Base-by-base conservation (phyloP, 2,329 filamentous ascomycete genomes). In the Bipolaris oryzae region DNA sequence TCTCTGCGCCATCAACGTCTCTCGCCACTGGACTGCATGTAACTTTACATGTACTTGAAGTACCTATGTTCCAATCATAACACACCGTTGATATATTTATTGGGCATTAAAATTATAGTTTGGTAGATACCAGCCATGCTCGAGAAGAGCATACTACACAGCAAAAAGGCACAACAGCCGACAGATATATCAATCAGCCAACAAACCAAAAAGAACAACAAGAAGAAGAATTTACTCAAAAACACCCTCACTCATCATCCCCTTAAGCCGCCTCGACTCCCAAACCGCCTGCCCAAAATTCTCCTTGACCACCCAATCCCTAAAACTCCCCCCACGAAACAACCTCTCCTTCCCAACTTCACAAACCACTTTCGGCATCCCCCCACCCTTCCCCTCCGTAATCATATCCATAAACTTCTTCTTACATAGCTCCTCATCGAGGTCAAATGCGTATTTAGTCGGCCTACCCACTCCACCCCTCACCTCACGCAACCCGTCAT, bases 201-300 rank as follows among this genome's bases (percentile, higher is more conserved):
- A 10, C 25, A 10, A 23, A n/a, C n/a, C n/a, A 28, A 10, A 28
- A 28, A 28, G 25, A 10, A 25, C 25, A n/a, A n/a, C n/a, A n/a
- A n/a, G n/a, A 28, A 25, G 25, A 28, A 28, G 7, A 25, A 25
- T 23, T 23, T 25, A 25, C 25, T 25, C 6, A 25, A 25, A 25
- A 5, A 25, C 7, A 25, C 23, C 23, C 23, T 31, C 18, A 3
- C 5, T 28, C 18, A 9, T 37, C 28, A 28, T 56, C 35, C 7
- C 53, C 25, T 20, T 55, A 33, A 31, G 48, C 44, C 41, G n/a
- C 44, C 54, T 37, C 9, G 43, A 48, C 38, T 53, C 49, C 49
- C 50, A 57, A 28, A 57, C 38, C 33, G 9, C 43, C 21, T 28
- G 18, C 10, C 15, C 43, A 5, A 9, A 6, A 15, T 1, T n/a